Percentiles rank a stretch among this genome's conserved stretches.
These are phyloP conservation scores for Anisodus acutangulus DNA, from an alignment of 257 asterid species.

Conservation along the genomic window DNA sequence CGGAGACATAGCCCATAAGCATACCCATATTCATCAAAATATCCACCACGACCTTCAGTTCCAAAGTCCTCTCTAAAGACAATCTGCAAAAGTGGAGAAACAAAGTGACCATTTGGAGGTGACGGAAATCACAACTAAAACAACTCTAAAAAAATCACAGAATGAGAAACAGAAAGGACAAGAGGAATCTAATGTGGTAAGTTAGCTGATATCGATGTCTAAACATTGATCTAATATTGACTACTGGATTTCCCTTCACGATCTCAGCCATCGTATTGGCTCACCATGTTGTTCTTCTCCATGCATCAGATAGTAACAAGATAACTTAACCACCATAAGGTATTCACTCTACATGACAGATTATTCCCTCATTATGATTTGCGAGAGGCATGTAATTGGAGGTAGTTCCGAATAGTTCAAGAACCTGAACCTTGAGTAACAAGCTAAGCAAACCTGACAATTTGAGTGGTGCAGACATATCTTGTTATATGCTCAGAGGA, in stretches of 20 bases:
- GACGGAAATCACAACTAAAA: neutral
- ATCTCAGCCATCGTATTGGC: neutral
- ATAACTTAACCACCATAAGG: slow-evolving; percentile 5
- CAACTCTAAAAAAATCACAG: neutral
- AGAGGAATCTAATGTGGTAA: neutral
- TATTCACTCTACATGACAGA: neutral
- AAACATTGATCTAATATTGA: slow-evolving; percentile 1
- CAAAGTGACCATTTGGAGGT: slow-evolving; percentile 21
- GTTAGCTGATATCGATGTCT: neutral
- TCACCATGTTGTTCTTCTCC: slow-evolving; percentile 7
- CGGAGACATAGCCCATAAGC: slow-evolving; percentile 31
- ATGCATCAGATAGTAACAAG: neutral
- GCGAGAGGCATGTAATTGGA: neutral
- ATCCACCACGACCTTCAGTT: slow-evolving; percentile 99
- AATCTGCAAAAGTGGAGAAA: slow-evolving; percentile 55
- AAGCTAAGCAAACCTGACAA: neutral
- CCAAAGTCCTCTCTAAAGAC: slow-evolving; percentile 99
- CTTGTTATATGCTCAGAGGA: neutral
- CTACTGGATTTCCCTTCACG: neutral
- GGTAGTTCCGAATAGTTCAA: neutral
- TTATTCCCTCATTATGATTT: neutral
- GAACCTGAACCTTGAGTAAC: neutral
- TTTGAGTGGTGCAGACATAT: neutral
- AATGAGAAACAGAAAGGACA: neutral
- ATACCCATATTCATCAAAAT: slow-evolving; percentile 97